These are phyloP conservation scores for Seiridium cupressi DNA, from an alignment of 2,329 filamentous ascomycete genomes.

Conservation along the genomic window DNA sequence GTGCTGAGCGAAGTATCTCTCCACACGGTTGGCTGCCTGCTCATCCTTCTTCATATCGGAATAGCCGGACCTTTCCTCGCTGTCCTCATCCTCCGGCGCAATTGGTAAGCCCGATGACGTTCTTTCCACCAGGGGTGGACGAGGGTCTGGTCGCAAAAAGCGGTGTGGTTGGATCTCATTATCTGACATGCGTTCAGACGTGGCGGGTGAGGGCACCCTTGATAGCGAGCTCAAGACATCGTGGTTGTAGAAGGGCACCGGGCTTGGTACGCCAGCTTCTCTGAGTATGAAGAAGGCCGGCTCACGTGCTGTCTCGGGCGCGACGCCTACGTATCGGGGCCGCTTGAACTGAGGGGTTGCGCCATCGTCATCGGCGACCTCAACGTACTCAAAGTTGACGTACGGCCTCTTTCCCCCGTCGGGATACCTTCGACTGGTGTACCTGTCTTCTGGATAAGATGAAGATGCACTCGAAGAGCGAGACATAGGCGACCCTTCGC, in stretches of 20 bases:
- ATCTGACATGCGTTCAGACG: conserved; percentile 7
- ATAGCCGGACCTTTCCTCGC: conserved; percentile 29
- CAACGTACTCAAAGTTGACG: conserved; percentile 31
- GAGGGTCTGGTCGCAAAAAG: not conserved
- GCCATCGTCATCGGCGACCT: conserved; percentile 28
- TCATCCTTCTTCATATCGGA: conserved; percentile 42
- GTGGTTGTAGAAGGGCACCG: conserved; percentile 21
- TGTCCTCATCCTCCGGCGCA: conserved; percentile 30
- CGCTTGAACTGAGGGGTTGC: conserved; percentile 34
- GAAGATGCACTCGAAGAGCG: conserved; percentile 31
- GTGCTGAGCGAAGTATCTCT: conserved; percentile 42
- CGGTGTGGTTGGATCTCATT: not conserved
- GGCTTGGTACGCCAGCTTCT: conserved; percentile 16
- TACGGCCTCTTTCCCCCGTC: conserved; percentile 37
- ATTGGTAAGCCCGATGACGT: conserved; percentile 50
- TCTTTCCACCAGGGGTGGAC: conserved; percentile 38
- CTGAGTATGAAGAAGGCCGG: conserved; percentile 32
- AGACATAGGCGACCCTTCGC: conserved; percentile 30
- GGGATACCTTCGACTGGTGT: conserved; percentile 23
- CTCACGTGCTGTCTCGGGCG: conserved; percentile 12
- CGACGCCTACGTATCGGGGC: conserved; percentile 18
- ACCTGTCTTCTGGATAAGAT: conserved; percentile 20
- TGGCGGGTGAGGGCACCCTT: conserved; percentile 10
- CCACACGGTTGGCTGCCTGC: conserved; percentile 47
- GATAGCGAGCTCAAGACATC: conserved; percentile 15